These are phyloP conservation scores for Ogataea hybrid DNA, from an alignment of 1,139 yeast genomes.

Conservation along the genomic window DNA sequence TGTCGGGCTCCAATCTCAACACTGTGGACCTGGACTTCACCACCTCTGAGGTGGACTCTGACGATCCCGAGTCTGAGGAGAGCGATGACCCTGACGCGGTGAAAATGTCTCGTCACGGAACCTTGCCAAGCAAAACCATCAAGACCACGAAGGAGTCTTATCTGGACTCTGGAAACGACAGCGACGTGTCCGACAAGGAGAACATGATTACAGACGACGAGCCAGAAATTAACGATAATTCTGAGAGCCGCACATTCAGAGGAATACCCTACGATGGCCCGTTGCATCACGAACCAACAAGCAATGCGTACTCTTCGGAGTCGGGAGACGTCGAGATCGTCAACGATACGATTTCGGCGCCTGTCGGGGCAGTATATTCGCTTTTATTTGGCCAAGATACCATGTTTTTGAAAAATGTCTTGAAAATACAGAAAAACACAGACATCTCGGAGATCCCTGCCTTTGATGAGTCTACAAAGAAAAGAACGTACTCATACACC, in stretches of 20 bases:
- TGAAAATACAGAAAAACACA: constrained; percentile 68
- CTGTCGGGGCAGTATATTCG: constrained; percentile 73
- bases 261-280: constrained; percentile 52
- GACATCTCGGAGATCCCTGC: constrained; percentile 61
- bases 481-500: constrained; percentile 65
- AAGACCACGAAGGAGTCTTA: constrained; percentile 18
- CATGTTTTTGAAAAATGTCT: constrained; percentile 50
- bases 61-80: constrained; percentile 22
- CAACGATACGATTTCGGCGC: constrained; percentile 66
- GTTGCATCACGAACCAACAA: constrained; percentile 52
- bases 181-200: constrained; percentile 28
- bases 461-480: constrained; percentile 39
- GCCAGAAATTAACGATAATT: constrained; percentile 31
- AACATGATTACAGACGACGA: constrained; percentile 36
- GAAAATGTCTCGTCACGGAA: constrained; percentile 11
- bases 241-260: constrained; percentile 47
- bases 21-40: constrained; percentile 25
- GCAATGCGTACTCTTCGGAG: constrained; percentile 47
- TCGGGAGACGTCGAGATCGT: constrained; percentile 61
- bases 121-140: constrained; percentile 7
- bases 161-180: constrained; percentile 19
- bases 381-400: constrained; percentile 76
- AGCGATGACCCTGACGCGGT: constrained; percentile 25
- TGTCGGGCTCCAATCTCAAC: constrained; percentile 17
- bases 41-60: constrained; percentile 25